Evolutionary conservation across 768 basidiomycete species (phyloP), one percentile per base, ranked within the genome.

Genomic region (Termitomyces heimii): DNA sequence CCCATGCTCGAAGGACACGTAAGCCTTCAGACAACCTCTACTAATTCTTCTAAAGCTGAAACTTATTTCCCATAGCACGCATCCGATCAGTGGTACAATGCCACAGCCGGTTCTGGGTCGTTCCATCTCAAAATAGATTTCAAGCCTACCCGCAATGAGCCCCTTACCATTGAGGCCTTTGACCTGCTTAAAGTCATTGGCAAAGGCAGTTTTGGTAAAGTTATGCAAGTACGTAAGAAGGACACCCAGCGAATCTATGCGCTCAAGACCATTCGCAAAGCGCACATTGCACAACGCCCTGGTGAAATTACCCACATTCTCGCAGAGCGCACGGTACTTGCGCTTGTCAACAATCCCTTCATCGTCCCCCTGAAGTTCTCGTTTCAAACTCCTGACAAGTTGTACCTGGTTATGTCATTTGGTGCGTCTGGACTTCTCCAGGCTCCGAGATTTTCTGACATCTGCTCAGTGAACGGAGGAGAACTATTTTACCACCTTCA

Each of bases 221-320:
- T 96, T 37, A 98, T 98, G 97, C 96, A 99, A 81, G 96, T 99
- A 42, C 88, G 94, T 54, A 99, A 99, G 77, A 95, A 97, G 75
- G 94, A 99, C 73, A 98, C 97, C 1, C 84, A 92, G 63, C 92
- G 97, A 57, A 90, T 99, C 66, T 99, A 99, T 74, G 96, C 96
- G 2, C 79, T 99, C 66, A 98, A 98, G 77, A 98, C 97, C 3
- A 98, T 98, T 65, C 85, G 95, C 54, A 99, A 99, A 72, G 96
- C 96, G 4, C 93, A 97, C 67, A 98, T 98, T 62, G 97, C 96
- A 5, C 91, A 92, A 34, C 84, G 96, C 1, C 92, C 91, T 0
- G 95, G 95, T 40, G 97, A 98, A 75, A 98, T 99, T 65, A 98
- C 94, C 2, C 97, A 98, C 69, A 98, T 98, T 60, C 80, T 98